Base-by-base conservation (phyloP, 345 rosid species). In the Nasturtium officinale region DNA sequence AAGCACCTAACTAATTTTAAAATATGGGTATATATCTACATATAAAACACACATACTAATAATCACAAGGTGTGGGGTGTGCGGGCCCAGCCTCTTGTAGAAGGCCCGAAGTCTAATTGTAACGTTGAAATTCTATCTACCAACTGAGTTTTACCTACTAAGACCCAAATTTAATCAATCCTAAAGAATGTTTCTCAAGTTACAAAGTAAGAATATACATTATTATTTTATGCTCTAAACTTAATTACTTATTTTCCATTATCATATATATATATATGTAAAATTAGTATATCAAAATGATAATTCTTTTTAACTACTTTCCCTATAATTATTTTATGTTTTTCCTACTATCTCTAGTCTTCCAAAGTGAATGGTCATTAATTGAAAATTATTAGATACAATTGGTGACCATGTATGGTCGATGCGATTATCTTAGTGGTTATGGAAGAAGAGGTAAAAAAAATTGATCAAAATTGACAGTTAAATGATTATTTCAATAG, bases 1-100 rank as follows among this genome's bases (percentile, higher is more conserved):
- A n/a, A n/a, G n/a, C n/a, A n/a, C n/a, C n/a, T n/a, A n/a, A n/a
- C n/a, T n/a, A n/a, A n/a, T n/a, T n/a, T n/a, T n/a, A n/a, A n/a
- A n/a, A n/a, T n/a, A n/a, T n/a, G n/a, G n/a, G n/a, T n/a, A n/a
- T n/a, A n/a, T n/a, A n/a, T n/a, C n/a, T n/a, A n/a, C n/a, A n/a
- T n/a, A n/a, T n/a, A n/a, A n/a, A n/a, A n/a, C 29, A 73, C 35
- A 33, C 50, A 74, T 38, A 46, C 52, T 65, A 37, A 46, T 51
- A 38, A 76, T 71, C 61, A 63, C 56, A 77, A 50, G 72, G 40
- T 76, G 66, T 62, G 71, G 62, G 71, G 69, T 69, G 71, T 53
- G 67, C 71, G 76, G 80, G 72, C 55, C 80, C 73, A 71, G 16
- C 15, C 26, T 71, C 73, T 65, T 71, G 56, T 48, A 66, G 33